Percentiles rank a stretch among this genome's conserved stretches.
Conservation (phyloP, 148 eudicot species). For the Heliamphora exappendiculata region DNA sequence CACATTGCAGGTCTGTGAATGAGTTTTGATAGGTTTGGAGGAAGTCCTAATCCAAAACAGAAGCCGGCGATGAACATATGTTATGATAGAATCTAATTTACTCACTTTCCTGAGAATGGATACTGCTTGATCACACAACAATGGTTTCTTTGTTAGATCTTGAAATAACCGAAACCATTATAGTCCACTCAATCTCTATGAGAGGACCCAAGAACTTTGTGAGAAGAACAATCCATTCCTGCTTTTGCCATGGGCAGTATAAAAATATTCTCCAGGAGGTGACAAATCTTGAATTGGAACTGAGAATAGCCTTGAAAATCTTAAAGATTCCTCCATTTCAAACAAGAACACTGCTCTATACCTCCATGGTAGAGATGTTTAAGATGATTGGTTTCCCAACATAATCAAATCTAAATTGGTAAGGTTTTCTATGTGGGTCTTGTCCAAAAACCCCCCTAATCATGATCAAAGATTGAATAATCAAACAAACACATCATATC, state of each 20-base stretch:
- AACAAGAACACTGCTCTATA: not conserved
- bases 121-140: not conserved
- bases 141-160: not conserved
- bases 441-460: not conserved
- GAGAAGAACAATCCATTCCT: not conserved
- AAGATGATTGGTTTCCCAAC: not conserved
- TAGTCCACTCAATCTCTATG: not conserved
- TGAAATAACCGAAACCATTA: not conserved
- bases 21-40: not conserved
- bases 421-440: not conserved
- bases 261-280: not conserved
- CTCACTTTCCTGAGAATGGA: not conserved
- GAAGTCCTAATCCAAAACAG: no score
- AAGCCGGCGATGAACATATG: not conserved
- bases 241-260: not conserved
- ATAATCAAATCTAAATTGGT: not conserved
- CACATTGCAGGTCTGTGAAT: not conserved
- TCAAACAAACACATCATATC: not conserved
- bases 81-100: not conserved
- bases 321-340: not conserved
- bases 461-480: not conserved
- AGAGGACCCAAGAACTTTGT: not conserved
- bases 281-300: not conserved
- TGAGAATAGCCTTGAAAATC: not conserved
- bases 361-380: not conserved